Base-by-base conservation (phyloP, 2,329 filamentous ascomycete species). In the Remersonia thermophila region DNA sequence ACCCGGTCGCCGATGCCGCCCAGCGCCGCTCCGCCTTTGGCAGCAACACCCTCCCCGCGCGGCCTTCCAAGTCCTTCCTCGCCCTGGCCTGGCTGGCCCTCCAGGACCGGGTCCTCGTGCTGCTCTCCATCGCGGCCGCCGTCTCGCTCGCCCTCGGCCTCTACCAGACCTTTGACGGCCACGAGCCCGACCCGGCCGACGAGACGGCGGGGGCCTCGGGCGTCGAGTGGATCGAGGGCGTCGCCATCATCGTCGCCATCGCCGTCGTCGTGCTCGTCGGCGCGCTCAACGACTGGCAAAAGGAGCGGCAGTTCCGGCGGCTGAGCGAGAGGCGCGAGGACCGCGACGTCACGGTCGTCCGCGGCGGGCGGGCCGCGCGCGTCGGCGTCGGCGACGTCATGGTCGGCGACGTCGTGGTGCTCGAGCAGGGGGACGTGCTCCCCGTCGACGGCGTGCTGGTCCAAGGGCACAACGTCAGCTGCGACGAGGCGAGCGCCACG, bases 81-180 rank as follows among this genome's bases (percentile, higher is more conserved):
- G 64, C 82, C 51, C 63, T 87, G 29, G 80, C 83, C 58, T 86
- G 81, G 81, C 81, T 86, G 49, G 83, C 82, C 0, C 83, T 84
- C 55, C 83, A 86, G 58, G 82, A 87, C 65, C 86, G 86, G 55
- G 78, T 87, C 3, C 62, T 86, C 30, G 80, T 84, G 40, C 62
- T 85, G 4, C 63, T 85, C 36, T 81, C 78, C 0, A 63, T 71
- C 32, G 82, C 82, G 29, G 82, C 82, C 3, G 65, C 75, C 27
- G 73, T 87, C 33, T 85, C 81, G 30, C 66, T 87, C 30, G 79
- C 76, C 4, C 69, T 87, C 28, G 82, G 82, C 32, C 63, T 86
- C 0, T 87, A 85, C 54, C 78, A 85, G 54, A 80, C 78, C 0
- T 79, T 83, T 23, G 20, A 23, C 52, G 78, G 78, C 10, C 61